phyloP scores from a whole-genome alignment of 1,284 basidiomycete species.

The Heterobasidion parviporum region DNA sequence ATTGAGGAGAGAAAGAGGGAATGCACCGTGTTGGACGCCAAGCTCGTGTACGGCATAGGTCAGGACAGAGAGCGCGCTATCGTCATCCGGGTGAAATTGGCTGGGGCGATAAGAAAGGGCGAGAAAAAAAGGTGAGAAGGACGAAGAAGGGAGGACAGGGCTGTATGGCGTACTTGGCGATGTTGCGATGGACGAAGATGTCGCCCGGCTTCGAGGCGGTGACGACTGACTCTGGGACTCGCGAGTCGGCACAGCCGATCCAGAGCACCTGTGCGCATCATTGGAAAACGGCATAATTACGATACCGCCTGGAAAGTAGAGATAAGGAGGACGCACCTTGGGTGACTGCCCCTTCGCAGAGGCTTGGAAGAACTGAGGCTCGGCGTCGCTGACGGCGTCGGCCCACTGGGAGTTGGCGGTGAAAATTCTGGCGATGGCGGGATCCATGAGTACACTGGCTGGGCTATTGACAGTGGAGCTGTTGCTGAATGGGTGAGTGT shows the following conservation, averaged over 20 bases:
- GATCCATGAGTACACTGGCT: slow-evolving; percentile 11
- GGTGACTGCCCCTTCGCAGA: slow-evolving; percentile 64
- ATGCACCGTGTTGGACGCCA: slow-evolving; percentile 77
- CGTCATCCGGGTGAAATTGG: slow-evolving; percentile 76
- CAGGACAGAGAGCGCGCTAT: slow-evolving; percentile 72
- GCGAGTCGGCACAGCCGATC: slow-evolving; percentile 47
- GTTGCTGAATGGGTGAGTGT: not conserved
- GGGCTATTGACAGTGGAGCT: not conserved
- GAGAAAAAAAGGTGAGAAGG: not conserved
- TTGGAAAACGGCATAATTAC: not conserved
- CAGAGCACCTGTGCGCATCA: slow-evolving; percentile 32
- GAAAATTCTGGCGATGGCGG: slow-evolving; percentile 37
- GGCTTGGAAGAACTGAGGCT: slow-evolving; percentile 57
- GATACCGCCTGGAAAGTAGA: not conserved
- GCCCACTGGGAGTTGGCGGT: slow-evolving; percentile 57
- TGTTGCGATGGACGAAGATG: slow-evolving; percentile 44
- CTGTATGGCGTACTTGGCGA: slow-evolving; percentile 32
- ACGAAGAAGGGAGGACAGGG: not conserved
- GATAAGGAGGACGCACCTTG: slow-evolving; percentile 35
- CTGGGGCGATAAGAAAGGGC: slow-evolving; percentile 16
- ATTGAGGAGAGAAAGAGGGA: slow-evolving; percentile 17
- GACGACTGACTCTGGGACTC: slow-evolving; percentile 35
- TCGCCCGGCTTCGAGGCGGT: slow-evolving; percentile 33
- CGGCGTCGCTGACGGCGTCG: slow-evolving; percentile 38
- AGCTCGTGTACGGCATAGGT: slow-evolving; percentile 75